Evolutionary conservation across 805 yeast species (phyloP).

Genomic region (Saturnispora kantuleensis): DNA sequence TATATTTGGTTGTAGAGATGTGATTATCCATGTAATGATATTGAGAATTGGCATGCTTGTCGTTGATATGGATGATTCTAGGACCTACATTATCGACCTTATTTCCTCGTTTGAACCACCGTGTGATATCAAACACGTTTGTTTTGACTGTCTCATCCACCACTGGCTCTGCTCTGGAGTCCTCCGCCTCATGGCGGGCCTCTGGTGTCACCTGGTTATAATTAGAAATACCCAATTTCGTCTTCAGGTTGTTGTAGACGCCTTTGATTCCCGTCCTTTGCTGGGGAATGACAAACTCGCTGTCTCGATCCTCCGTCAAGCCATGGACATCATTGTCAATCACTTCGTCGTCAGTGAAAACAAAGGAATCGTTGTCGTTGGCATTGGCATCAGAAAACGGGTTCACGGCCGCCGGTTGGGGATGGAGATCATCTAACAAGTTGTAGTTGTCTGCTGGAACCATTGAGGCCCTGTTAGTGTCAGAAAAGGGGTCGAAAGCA

Average conservation of each 20-base stretch:
- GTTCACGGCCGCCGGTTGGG: background rate
- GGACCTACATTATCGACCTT: conserved; percentile 33
- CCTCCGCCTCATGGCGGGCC: conserved; percentile 17
- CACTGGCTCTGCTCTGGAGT: conserved; percentile 16
- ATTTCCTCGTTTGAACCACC: conserved; percentile 16
- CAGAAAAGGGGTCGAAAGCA: conserved; percentile 13
- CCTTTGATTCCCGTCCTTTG: conserved; percentile 20
- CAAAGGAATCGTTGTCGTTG: conserved; percentile 6
- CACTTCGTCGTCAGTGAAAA: conserved; percentile 10
- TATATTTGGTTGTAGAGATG: conserved; percentile 91
- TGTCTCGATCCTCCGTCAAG: background rate
- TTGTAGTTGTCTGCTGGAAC: background rate
- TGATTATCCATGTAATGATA: conserved; percentile 68
- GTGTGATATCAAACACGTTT: conserved; percentile 22
- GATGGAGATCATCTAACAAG: background rate
- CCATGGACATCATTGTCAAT: conserved; percentile 9
- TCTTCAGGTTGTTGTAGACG: conserved; percentile 22
- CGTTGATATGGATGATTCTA: conserved; percentile 59
- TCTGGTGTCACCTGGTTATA: conserved; percentile 18
- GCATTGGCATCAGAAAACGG: conserved; percentile 7
- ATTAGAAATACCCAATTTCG: conserved; percentile 19
- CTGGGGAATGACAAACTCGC: conserved; percentile 8
- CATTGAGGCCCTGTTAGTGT: background rate
- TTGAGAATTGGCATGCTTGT: conserved; percentile 42
- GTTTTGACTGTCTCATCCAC: conserved; percentile 18